Conservation (phyloP, 1,284 basidiomycete species). For the Kalmanozyma brasiliensis region DNA sequence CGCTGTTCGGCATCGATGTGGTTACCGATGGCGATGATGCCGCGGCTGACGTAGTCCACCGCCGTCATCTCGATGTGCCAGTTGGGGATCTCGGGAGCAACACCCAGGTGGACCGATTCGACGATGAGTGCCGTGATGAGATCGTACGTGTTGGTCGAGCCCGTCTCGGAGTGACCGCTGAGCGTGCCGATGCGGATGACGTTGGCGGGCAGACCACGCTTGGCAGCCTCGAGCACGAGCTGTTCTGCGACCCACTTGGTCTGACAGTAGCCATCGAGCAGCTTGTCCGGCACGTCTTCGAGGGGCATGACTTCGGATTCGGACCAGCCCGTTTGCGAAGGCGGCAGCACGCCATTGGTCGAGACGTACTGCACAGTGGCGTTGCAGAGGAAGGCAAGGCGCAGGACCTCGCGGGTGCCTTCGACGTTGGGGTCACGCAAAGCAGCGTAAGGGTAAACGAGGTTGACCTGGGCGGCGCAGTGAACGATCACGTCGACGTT, state of each 20-base stretch:
- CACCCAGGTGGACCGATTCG: conserved; percentile 64
- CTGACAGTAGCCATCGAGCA: conserved; percentile 68
- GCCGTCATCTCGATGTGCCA: conserved; percentile 67
- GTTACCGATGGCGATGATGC: conserved; percentile 58
- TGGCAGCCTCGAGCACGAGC: conserved; percentile 61
- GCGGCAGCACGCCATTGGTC: conserved; percentile 67
- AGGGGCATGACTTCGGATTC: conserved; percentile 59
- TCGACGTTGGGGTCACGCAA: conserved; percentile 66
- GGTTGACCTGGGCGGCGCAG: conserved; percentile 67
- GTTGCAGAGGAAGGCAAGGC: conserved; percentile 64
- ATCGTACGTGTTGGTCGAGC: conserved; percentile 66
- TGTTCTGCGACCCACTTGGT: conserved; percentile 69
- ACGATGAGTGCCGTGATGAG: conserved; percentile 65
- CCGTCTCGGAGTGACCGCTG: conserved; percentile 63
- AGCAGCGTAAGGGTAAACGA: conserved; percentile 67
- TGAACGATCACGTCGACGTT: conserved; percentile 64
- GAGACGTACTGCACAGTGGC: conserved; percentile 67
- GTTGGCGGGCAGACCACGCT: conserved; percentile 64
- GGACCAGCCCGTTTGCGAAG: conserved; percentile 60
- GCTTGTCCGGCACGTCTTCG: conserved; percentile 62
- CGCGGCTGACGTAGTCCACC: conserved; percentile 63
- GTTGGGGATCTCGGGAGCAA: conserved; percentile 58
- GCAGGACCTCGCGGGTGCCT: conserved; percentile 68
- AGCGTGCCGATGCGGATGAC: conserved; percentile 67
- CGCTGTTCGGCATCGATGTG: conserved; percentile 54